Percentiles rank a stretch among this genome's conserved stretches.
Conservation (phyloP, 306 rosid species). For the Carpinus fangiana region DNA sequence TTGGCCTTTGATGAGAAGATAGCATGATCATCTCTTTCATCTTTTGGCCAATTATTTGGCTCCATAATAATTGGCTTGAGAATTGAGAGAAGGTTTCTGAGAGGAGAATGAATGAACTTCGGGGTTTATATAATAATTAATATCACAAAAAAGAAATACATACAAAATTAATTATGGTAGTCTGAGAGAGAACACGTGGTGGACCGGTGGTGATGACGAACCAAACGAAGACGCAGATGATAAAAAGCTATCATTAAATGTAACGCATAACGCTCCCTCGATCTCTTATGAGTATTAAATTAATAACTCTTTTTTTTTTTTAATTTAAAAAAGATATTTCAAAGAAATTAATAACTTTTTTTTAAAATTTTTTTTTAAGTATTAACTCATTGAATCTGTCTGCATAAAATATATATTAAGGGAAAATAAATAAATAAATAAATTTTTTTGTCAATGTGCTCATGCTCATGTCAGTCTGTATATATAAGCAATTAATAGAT, state of each 20-base stretch:
- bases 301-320: too few species aligned
- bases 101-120: background rate
- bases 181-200: background rate
- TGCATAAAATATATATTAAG: too few species aligned
- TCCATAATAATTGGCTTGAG: background rate
- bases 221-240: background rate
- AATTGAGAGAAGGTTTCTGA: background rate
- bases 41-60: too few species aligned
- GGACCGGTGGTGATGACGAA: slow-evolving; percentile 5
- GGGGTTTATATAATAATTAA: background rate
- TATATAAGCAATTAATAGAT: too few species aligned
- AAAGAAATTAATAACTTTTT: background rate
- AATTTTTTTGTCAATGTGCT: too few species aligned
- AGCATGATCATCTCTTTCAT: background rate
- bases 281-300: background rate
- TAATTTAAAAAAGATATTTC: too few species aligned
- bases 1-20: background rate
- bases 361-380: too few species aligned
- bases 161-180: background rate
- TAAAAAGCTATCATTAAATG: background rate
- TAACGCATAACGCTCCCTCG: background rate
- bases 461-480: too few species aligned
- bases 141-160: background rate
- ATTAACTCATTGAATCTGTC: too few species aligned
- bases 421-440: too few species aligned